Evolutionary conservation across 106 monocot genomes (phyloP), one percentile per base, ranked within the genome.

Genomic region (Alisma plantagoaquatica): DNA sequence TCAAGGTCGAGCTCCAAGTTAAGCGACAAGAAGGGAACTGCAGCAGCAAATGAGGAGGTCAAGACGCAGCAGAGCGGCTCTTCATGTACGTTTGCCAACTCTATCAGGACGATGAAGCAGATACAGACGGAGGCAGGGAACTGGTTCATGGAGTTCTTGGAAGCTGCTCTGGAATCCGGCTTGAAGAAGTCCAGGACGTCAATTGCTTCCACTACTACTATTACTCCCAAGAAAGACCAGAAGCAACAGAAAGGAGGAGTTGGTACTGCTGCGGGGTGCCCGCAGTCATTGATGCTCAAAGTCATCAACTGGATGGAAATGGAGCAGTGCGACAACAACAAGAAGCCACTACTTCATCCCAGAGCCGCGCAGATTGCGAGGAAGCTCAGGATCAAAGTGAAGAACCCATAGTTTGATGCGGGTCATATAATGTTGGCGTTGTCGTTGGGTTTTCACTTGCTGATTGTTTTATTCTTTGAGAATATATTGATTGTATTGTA

Each of bases 111-210:
- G 50, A 85, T 82, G 0, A 86, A 76, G 70, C 55, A 81, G 65
- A 65, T 90, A 44, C 68, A 75, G 28, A 20, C 10, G 10, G 98
- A 98, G 53, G 70, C 82, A 4, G 90, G 67, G 22, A 74, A 44
- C 50, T 98, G 98, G 98, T 90, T 98, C 62, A 79, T 98, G 82
- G 82, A 86, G 16, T 98, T 79, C 49, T 29, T 98, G 64, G 90
- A 98, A 24, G 50, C 59, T 12, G 74, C 82, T 3, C 10, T 98
- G 41, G 84, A 90, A 12, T 59, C 38, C 3, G 81, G 85, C 21
- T 41, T 68, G 49, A 77, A 57, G 70, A 80, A 77, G 55, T 23
- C 11, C 27, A 68, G 53, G 23, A 64, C 24, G 10, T 35, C n/a
- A n/a, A n/a, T n/a, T n/a, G n/a, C n/a, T n/a, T n/a, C n/a, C n/a